Evolutionary conservation across 2,329 filamentous ascomycete genomes (phyloP).

Genomic region (Corinectria fuckeliana): DNA sequence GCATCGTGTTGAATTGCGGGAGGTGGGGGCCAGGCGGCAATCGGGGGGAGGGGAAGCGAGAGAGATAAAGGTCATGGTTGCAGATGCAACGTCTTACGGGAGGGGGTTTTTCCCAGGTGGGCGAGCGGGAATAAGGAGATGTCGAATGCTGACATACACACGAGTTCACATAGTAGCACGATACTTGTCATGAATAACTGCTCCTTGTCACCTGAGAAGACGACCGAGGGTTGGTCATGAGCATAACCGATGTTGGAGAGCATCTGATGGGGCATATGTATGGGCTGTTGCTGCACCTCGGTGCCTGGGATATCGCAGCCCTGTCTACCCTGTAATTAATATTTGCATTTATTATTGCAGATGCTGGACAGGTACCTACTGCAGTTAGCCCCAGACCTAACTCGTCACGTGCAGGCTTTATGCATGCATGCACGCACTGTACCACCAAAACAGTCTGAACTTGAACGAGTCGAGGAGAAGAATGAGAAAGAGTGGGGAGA

Average conservation of each 20-base stretch:
- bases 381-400: not conserved
- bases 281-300: not conserved
- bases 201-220: not conserved
- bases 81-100: not conserved
- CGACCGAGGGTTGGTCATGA: not conserved
- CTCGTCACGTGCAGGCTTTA: not conserved
- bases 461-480: not conserved
- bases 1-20: not conserved
- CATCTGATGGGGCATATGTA: not conserved
- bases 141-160: not conserved
- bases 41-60: not conserved
- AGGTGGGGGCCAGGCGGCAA: not conserved
- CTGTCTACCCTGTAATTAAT: not conserved
- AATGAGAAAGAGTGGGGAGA: constrained; percentile 15
- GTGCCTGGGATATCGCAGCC: not conserved
- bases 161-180: not conserved
- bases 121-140: not conserved
- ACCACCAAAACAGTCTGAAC: not conserved
- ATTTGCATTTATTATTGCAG: not conserved
- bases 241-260: not conserved
- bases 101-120: not conserved
- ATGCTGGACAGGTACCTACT: not conserved
- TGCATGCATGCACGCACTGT: not conserved
- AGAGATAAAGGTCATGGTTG: not conserved
- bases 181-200: not conserved